Evolutionary conservation across 176 grass and related monocot genomes (phyloP), one percentile per base, ranked within the genome.

Genomic region (Paspalum vaginatum): DNA sequence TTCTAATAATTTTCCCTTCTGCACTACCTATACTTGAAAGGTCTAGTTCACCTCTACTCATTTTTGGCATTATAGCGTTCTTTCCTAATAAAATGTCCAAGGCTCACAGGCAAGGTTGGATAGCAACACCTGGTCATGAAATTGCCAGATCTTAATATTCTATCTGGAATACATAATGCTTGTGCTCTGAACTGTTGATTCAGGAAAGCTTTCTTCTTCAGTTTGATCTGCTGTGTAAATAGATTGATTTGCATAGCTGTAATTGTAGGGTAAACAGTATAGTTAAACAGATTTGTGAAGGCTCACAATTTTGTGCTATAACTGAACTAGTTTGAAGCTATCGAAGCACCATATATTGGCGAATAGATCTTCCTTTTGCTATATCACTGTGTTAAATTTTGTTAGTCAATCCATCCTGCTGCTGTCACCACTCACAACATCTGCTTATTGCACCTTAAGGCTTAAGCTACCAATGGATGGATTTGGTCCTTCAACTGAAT

Each of bases 161-260:
- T 44, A 18, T 22, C 56, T 63, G 18, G 4, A 18, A 41, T 27
- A 7, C 0, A 24, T 2, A 62, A 37, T 72, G 17, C 16, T 11
- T 61, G 13, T 63, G 54, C 5, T 69, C 52, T 9, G 14, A 43
- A 65, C 3, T 25, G 59, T 25, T 58, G 41, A 74, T 74, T 65
- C 14, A 26, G 18, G 21, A 3, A 32, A 85, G 26, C 0, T 9
- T 16, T 75, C 14, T 82, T 71, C 20, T 60, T 42, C 38, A 37
- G 40, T 57, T 26, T 72, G 48, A 5, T 71, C 57, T 83, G 40
- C n/a, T 83, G 48, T 22, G 22, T 83, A 78, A 18, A 63, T 64
- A 70, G 25, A 58, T 25, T 38, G 25, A 61, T 52, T 61, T 22
- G 20, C 41, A 68, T 67, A 21, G 39, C 18, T 75, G 50, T 70